Evolutionary conservation across 345 rosid genomes (phyloP).

Genomic region (Diplotaxis tenuifolia): DNA sequence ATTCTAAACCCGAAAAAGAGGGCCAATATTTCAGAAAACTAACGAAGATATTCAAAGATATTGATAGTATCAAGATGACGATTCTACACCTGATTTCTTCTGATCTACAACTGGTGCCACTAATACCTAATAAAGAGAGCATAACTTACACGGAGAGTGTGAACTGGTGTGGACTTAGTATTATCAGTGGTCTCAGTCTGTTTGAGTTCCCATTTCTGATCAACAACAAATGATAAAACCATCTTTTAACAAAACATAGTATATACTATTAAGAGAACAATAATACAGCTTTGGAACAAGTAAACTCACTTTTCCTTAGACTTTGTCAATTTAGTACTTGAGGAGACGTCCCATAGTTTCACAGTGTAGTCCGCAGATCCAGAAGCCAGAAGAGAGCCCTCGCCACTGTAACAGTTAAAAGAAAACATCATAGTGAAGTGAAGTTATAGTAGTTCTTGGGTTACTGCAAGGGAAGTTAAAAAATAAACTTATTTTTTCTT

Average conservation of each 20-base stretch:
- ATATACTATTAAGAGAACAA: neutral
- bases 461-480: too few species aligned
- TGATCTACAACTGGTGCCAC: conserved; percentile 14
- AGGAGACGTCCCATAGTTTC: conserved; percentile 84
- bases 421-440: too few species aligned
- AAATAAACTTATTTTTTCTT: too few species aligned
- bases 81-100: conserved; percentile 12
- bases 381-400: conserved; percentile 93
- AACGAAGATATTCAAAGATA: neutral
- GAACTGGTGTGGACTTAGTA: conserved; percentile 88
- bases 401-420: conserved; percentile 61
- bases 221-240: conserved; percentile 17
- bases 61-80: conserved; percentile 1
- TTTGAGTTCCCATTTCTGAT: conserved; percentile 67
- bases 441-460: conserved; percentile 2
- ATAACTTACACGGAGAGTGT: conserved; percentile 54
- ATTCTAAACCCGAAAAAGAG: too few species aligned
- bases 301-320: conserved; percentile 68
- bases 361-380: conserved; percentile 97
- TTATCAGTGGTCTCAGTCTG: conserved; percentile 72
- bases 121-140: neutral
- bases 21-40: too few species aligned
- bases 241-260: conserved; percentile 1
- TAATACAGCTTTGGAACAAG: neutral
- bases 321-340: conserved; percentile 62